phyloP scores from a whole-genome alignment of 805 yeast genomes.

The Candida stauntonica region DNA sequence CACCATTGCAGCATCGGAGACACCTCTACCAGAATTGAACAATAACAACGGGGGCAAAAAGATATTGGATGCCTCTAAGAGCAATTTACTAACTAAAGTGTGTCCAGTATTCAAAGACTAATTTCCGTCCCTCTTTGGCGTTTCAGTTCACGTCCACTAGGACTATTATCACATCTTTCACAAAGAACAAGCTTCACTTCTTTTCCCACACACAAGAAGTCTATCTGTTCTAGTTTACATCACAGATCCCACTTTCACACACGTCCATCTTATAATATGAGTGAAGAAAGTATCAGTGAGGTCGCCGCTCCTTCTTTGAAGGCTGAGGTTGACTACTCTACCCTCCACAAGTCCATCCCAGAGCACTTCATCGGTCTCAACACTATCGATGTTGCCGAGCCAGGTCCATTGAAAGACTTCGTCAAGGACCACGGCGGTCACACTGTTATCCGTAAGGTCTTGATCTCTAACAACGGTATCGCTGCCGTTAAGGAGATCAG shows the following conservation, averaged over 20 bases:
- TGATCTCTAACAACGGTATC: slow-evolving; percentile 98
- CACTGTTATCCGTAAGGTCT: slow-evolving; percentile 81
- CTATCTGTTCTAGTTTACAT: background rate
- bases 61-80: background rate
- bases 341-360: slow-evolving; percentile 45
- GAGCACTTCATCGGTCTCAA: slow-evolving; percentile 79
- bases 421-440: slow-evolving; percentile 88
- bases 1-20: no score
- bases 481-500: slow-evolving; percentile 99
- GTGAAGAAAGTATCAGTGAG: slow-evolving; percentile 38
- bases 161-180: slow-evolving; percentile 5
- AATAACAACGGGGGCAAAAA: background rate
- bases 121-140: slow-evolving; percentile 11
- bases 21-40: background rate
- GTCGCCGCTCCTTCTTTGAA: slow-evolving; percentile 28
- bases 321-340: slow-evolving; percentile 29
- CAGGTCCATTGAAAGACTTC: slow-evolving; percentile 75
- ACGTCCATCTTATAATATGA: slow-evolving; percentile 25
- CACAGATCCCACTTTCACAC: slow-evolving; percentile 3
- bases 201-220: slow-evolving; percentile 1
- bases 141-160: slow-evolving; percentile 10
- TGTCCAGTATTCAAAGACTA: slow-evolving; percentile 18
- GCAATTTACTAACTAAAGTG: slow-evolving; percentile 2
- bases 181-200: background rate
- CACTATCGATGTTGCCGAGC: slow-evolving; percentile 70